Evolutionary conservation across 495 filamentous ascomycete genomes (phyloP).

Genomic region (Venustampulla echinocandica): DNA sequence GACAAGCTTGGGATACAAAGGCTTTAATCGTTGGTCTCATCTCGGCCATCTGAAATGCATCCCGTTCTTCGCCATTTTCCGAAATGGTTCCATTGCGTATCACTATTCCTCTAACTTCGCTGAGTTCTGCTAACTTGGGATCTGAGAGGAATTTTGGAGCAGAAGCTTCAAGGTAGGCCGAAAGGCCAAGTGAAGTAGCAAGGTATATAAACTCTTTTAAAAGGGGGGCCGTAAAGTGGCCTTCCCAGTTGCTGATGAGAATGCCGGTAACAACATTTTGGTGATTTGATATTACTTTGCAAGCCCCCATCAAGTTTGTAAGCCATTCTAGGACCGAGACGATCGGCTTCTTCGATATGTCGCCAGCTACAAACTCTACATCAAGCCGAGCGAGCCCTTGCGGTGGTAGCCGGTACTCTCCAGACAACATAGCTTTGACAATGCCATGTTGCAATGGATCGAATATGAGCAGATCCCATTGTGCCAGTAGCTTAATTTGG

Average conservation of each 20-base stretch:
- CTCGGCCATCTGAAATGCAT: constrained; percentile 37
- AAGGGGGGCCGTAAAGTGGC: constrained; percentile 25
- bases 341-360: neutral
- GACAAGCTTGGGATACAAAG: constrained; percentile 44
- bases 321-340: constrained; percentile 5
- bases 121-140: constrained; percentile 21
- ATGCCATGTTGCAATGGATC: constrained; percentile 33
- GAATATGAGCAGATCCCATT: constrained; percentile 37
- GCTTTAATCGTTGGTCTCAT: constrained; percentile 41
- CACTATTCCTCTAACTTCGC: constrained; percentile 31
- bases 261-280: constrained; percentile 36
- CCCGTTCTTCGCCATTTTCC: constrained; percentile 36
- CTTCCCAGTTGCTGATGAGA: constrained; percentile 42
- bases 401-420: constrained; percentile 4
- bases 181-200: constrained; percentile 31
- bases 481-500: constrained; percentile 29
- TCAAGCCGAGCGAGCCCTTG: constrained; percentile 9
- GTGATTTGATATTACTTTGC: constrained; percentile 5
- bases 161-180: constrained; percentile 41
- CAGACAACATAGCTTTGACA: constrained; percentile 25
- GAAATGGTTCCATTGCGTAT: constrained; percentile 39
- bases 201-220: constrained; percentile 30
- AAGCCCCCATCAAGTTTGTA: neutral
- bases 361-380: neutral
- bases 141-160: constrained; percentile 37